Base-by-base conservation (phyloP, 2,329 filamentous ascomycete genomes). In the Claviceps maximensis region DNA sequence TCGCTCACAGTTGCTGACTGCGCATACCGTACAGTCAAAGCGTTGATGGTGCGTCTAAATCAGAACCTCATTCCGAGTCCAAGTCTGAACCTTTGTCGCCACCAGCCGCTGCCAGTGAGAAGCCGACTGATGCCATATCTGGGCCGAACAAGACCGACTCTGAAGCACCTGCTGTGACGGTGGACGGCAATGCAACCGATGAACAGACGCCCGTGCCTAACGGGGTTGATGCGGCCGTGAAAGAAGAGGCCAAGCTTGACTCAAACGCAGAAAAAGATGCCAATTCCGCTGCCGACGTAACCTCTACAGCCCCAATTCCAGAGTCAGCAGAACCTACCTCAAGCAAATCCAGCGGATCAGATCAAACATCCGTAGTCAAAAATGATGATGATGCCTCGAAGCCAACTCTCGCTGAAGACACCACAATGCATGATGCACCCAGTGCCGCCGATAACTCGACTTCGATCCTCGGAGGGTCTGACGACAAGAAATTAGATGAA, bases 131-230 rank as follows among this genome's bases (percentile, higher is more conserved):
- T 8, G 31, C 38, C 13, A 21, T 38, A 5, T 25, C 48, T 23
- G 55, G 52, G 29, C 42, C 41, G 8, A 47, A 50, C 31, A 51
- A 53, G 46, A 3, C 21, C 9, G 55, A 53, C 23, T 36, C 57
- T 17, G 55, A 59, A 9, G 56, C 57, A 23, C 47, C 54, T 4
- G 25, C 56, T 13, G 51, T 44, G 4, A 25, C 57, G 27, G 59
- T 59, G 38, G 60, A 59, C 50, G 36, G 56, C 50, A 49, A 53
- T 31, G 54, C 55, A 9, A n/a, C 45, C 6, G 47, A 50, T 9
- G 49, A 50, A 1, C 42, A 50, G 5, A 6, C 27, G 15, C 23
- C 44, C 5, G 27, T 51, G 6, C 21, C 53, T 3, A 56, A 54
- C 45, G 55, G 53, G n/a, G 42, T 44, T 10, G 54, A 52, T 44